phyloP scores from a whole-genome alignment of 768 basidiomycete species.

The Cubamyces lactineus region DNA sequence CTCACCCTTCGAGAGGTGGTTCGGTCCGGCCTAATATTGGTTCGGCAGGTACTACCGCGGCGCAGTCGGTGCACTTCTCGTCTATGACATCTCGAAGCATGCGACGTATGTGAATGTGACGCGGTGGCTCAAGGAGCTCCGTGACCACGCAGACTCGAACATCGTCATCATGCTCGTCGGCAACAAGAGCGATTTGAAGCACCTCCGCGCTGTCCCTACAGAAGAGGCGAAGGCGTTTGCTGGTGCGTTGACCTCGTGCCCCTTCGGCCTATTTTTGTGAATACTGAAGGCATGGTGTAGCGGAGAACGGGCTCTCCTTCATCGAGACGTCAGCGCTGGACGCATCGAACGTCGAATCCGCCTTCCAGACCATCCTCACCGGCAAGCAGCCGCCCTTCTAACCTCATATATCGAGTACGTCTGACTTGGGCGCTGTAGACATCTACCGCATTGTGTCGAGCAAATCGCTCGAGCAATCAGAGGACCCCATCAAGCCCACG shows the following conservation, averaged over 20 bases:
- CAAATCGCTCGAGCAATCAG: slow-evolving; percentile 88
- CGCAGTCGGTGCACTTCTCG: slow-evolving; percentile 89
- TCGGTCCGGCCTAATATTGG: too few relatives aligned
- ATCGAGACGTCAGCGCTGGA: slow-evolving; percentile 99
- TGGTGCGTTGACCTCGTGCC: slow-evolving; percentile 51
- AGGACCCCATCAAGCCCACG: slow-evolving; percentile 78
- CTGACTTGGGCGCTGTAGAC: slow-evolving; percentile 50
- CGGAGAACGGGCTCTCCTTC: slow-evolving; percentile 90
- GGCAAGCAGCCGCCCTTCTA: slow-evolving; percentile 53
- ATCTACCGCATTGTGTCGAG: slow-evolving; percentile 97
- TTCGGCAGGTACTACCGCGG: slow-evolving; percentile 89
- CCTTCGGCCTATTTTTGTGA: neutral
- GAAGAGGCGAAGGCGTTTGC: slow-evolving; percentile 95
- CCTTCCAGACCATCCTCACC: slow-evolving; percentile 95
- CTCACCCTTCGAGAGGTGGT: neutral
- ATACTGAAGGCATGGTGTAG: slow-evolving; percentile 40
- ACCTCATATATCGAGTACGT: too few relatives aligned
- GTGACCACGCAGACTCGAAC: slow-evolving; percentile 83
- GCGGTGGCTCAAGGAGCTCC: slow-evolving; percentile 96
- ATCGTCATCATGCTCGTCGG: slow-evolving; percentile 33
- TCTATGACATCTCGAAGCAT: slow-evolving; percentile 94
- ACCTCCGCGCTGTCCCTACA: slow-evolving; percentile 92
- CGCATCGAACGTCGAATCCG: slow-evolving; percentile 96
- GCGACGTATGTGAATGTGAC: slow-evolving; percentile 92
- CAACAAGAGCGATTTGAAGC: slow-evolving; percentile 89